Evolutionary conservation across 192 early-diverging fungal genomes (phyloP).

Genomic region (Spinellus fusiger): DNA sequence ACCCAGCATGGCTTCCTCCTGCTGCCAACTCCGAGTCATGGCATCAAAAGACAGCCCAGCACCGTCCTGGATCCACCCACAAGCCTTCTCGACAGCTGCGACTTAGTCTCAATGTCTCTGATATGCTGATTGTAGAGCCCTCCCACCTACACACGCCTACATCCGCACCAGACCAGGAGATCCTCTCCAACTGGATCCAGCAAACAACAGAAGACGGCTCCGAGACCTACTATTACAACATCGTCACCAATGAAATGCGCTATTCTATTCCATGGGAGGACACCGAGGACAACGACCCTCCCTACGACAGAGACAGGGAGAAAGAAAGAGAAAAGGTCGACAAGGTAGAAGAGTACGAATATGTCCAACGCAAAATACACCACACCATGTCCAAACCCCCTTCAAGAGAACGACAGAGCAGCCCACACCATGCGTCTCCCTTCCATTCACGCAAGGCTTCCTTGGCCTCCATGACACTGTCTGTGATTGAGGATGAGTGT

Average conservation of each 20-base stretch:
- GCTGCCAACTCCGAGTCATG: no score
- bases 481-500: no score
- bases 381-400: no score
- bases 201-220: conserved; percentile 40
- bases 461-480: no score
- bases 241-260: conserved; percentile 36
- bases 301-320: neutral
- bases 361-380: no score
- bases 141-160: neutral
- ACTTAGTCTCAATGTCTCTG: neutral
- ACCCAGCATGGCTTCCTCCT: no score
- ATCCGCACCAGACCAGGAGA: no score
- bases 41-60: no score
- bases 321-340: neutral
- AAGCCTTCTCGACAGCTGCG: conserved; percentile 1
- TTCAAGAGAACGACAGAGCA: no score
- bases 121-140: neutral
- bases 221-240: conserved; percentile 36
- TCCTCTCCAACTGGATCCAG: conserved; percentile 21
- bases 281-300: neutral
- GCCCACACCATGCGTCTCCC: no score
- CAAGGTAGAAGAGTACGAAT: neutral
- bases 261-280: conserved; percentile 34
- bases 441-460: no score
- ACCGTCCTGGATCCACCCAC: no score